phyloP scores from a whole-genome alignment of 495 filamentous ascomycete species.

The Chaetomium fimeti region DNA sequence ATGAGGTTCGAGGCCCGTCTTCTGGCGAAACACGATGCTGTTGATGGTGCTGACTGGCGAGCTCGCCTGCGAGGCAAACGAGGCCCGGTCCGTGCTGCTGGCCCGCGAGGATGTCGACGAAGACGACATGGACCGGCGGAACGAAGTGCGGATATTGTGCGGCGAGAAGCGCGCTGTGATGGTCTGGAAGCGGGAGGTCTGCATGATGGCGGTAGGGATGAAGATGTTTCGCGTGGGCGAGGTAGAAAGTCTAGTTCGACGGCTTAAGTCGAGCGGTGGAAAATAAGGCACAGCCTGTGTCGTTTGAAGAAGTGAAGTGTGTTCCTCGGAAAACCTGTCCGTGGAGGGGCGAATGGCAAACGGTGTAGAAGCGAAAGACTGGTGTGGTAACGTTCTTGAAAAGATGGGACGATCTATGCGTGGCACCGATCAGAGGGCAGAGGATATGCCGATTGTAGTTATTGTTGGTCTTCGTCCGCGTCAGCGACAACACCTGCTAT shows the following conservation, averaged over 20 bases:
- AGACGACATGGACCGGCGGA: constrained; percentile 47
- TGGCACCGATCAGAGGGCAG: constrained; percentile 27
- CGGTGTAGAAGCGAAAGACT: constrained; percentile 24
- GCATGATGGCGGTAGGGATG: constrained; percentile 37
- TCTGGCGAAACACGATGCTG: constrained; percentile 50
- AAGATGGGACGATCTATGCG: constrained; percentile 44
- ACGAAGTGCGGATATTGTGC: constrained; percentile 48
- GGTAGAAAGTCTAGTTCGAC: constrained; percentile 10
- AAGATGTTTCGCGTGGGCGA: constrained; percentile 10
- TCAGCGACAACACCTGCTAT: background rate
- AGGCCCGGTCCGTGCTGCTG: constrained; percentile 40
- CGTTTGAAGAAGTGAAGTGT: constrained; percentile 26
- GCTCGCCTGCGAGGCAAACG: constrained; percentile 41
- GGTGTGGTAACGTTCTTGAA: constrained; percentile 18
- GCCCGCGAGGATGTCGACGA: constrained; percentile 41
- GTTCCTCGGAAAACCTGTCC: constrained; percentile 23
- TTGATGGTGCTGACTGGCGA: constrained; percentile 52
- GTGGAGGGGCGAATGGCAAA: constrained; percentile 29
- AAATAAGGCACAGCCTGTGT: constrained; percentile 43
- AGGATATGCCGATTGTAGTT: constrained; percentile 17
- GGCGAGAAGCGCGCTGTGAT: constrained; percentile 51
- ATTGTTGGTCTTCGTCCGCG: constrained; percentile 22
- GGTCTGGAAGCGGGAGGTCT: constrained; percentile 49
- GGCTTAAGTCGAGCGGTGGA: background rate
- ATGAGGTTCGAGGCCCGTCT: constrained; percentile 46